phyloP scores from a whole-genome alignment of 768 basidiomycete genomes.

The Leccinum boreale region DNA sequence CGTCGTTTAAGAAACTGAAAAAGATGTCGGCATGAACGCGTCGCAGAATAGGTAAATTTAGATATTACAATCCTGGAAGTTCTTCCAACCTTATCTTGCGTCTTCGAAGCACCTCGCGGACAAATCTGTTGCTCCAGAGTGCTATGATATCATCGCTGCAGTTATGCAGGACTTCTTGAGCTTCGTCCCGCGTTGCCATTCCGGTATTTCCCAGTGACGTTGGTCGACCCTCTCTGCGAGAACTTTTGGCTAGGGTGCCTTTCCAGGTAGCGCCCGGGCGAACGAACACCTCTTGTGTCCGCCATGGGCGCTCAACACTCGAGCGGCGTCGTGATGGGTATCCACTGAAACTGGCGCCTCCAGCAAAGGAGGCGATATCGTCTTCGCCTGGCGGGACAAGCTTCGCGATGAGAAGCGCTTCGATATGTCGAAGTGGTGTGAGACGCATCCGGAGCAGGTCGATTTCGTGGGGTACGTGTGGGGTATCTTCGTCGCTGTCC shows the following conservation, averaged over 20 bases:
- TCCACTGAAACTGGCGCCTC: constrained; percentile 19
- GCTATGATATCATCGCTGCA: constrained; percentile 42
- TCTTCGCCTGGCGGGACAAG: constrained; percentile 69
- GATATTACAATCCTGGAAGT: constrained; percentile 45
- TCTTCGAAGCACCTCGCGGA: constrained; percentile 40
- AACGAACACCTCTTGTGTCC: constrained; percentile 43
- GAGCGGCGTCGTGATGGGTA: constrained; percentile 18
- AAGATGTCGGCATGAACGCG: background rate
- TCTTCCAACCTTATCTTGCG: constrained; percentile 50
- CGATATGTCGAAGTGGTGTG: constrained; percentile 66
- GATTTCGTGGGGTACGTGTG: constrained; percentile 40
- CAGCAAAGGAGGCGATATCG: constrained; percentile 27
- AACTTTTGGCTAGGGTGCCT: constrained; percentile 45
- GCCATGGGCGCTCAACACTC: constrained; percentile 23
- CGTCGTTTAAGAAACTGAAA: constrained; percentile 46
- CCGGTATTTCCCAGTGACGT: constrained; percentile 26
- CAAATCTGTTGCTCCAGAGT: constrained; percentile 45
- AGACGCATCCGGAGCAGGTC: constrained; percentile 61
- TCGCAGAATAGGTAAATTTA: background rate
- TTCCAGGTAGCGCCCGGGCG: constrained; percentile 69
- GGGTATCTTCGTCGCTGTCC: constrained; percentile 30
- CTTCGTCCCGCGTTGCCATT: constrained; percentile 32
- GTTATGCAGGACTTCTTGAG: constrained; percentile 38
- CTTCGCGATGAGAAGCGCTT: constrained; percentile 69
- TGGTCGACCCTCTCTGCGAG: constrained; percentile 24